Evolutionary conservation across 768 basidiomycete genomes (phyloP).

Genomic region (Paxillus involutus): DNA sequence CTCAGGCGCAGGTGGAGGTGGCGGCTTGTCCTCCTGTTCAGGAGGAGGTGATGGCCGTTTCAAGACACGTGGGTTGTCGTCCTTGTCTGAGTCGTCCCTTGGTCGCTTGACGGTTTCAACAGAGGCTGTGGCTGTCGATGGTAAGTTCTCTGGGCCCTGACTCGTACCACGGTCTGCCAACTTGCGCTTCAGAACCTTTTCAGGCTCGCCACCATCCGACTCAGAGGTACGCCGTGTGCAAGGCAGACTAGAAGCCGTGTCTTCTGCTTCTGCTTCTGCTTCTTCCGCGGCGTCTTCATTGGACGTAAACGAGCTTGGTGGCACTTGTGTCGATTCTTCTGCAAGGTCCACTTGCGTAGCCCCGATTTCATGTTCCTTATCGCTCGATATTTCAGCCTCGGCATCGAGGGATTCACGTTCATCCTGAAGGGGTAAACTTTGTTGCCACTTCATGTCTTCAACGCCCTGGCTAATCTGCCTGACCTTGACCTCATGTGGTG

Average conservation of each 20-base stretch:
- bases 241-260: constrained; percentile 23
- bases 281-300: constrained; percentile 25
- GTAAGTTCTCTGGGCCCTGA: constrained; percentile 44
- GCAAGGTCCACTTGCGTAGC: constrained; percentile 11
- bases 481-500: constrained; percentile 75
- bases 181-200: constrained; percentile 72
- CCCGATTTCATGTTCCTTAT: constrained; percentile 10
- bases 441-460: constrained; percentile 74
- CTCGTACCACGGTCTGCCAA: constrained; percentile 67
- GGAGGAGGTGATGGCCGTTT: constrained; percentile 72
- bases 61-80: constrained; percentile 59
- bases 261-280: constrained; percentile 29
- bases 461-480: constrained; percentile 79
- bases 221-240: constrained; percentile 35
- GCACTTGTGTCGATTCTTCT: constrained; percentile 10
- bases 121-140: constrained; percentile 20
- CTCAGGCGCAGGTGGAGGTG: constrained; percentile 14
- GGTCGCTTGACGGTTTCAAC: constrained; percentile 53
- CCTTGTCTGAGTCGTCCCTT: constrained; percentile 61
- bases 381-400: constrained; percentile 1
- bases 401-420: constrained; percentile 8
- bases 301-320: constrained; percentile 17
- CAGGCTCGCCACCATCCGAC: constrained; percentile 47
- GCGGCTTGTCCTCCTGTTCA: constrained; percentile 37
- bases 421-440: constrained; percentile 23